phyloP scores from a whole-genome alignment of 495 filamentous ascomycete genomes.

The Xylaria sp. region DNA sequence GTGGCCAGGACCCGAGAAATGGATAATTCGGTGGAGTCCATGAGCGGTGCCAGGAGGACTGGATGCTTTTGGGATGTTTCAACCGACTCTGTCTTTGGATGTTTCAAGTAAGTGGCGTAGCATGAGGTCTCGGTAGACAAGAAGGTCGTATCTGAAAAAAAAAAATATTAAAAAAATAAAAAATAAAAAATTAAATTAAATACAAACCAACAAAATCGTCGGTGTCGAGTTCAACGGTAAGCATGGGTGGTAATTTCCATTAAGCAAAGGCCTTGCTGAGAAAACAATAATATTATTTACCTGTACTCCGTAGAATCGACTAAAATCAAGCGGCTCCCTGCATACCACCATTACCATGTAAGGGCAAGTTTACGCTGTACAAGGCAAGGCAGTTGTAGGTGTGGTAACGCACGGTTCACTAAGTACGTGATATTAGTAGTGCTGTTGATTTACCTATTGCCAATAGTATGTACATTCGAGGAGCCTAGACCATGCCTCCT shows the following conservation, averaged over 20 bases:
- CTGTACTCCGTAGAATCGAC: background rate
- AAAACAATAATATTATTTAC: background rate
- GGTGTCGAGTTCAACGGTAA: background rate
- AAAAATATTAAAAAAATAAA: too few species aligned
- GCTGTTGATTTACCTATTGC: background rate
- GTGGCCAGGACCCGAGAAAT: conserved; percentile 16
- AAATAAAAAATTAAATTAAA: too few species aligned
- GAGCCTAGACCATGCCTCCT: background rate
- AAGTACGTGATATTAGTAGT: background rate
- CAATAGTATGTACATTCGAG: background rate
- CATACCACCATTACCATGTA: too few species aligned
- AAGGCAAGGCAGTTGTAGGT: background rate
- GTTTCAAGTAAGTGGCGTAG: conserved; percentile 17
- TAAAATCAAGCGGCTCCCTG: background rate
- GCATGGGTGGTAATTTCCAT: background rate
- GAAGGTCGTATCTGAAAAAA: background rate
- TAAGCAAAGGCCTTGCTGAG: background rate
- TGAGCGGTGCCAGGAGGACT: background rate
- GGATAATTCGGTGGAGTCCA: background rate
- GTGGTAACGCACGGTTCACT: background rate
- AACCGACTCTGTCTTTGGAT: background rate
- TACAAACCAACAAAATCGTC: background rate
- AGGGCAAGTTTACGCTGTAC: too few species aligned
- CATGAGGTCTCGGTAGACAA: background rate
- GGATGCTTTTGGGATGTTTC: conserved; percentile 16